A percentile compares a stretch with the other conserved stretches of the same genome.
phyloP scores from a whole-genome alignment of 371 early-diverging fungal genomes.

The Zychaea mexicana region DNA sequence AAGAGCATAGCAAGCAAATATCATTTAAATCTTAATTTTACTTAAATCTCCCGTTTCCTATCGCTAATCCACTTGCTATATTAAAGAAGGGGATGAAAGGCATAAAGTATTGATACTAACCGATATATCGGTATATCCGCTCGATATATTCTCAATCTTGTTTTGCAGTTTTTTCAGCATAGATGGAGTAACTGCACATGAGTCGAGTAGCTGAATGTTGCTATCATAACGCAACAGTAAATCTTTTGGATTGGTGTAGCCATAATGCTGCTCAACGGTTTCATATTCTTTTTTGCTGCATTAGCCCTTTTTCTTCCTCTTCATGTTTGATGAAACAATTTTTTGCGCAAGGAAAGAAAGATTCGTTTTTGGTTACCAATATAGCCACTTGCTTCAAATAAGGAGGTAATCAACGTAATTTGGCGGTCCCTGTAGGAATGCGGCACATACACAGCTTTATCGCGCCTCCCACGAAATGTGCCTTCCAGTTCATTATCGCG shows the following conservation, averaged over 20 bases:
- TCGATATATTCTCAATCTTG: constrained; percentile 7
- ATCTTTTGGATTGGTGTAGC: constrained; percentile 21
- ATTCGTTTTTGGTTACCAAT: constrained; percentile 21
- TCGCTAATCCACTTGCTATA: too few relatives aligned
- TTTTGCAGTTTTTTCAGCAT: constrained; percentile 6
- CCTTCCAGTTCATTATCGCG: constrained; percentile 9
- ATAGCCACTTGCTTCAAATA: constrained; percentile 26
- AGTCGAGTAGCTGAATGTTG: constrained; percentile 21
- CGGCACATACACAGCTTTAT: constrained; percentile 25
- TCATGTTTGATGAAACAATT: not conserved
- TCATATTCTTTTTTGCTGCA: constrained; percentile 20
- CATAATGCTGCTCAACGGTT: constrained; percentile 22
- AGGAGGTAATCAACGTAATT: constrained; percentile 17
- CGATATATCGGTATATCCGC: constrained; percentile 19
- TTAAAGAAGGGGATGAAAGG: too few relatives aligned
- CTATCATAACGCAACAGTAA: constrained; percentile 16
- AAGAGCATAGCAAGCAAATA: too few relatives aligned
- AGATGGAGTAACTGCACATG: constrained; percentile 24
- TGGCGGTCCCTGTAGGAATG: constrained; percentile 30
- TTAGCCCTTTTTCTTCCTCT: not conserved
- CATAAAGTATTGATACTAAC: constrained; percentile 8
- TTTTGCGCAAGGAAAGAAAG: not conserved
- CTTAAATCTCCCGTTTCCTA: too few relatives aligned
- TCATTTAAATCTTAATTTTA: too few relatives aligned
- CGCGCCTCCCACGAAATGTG: constrained; percentile 24